phyloP scores from a whole-genome alignment of 352 stramenopile genomes.

The Phytophthora pistaciae region DNA sequence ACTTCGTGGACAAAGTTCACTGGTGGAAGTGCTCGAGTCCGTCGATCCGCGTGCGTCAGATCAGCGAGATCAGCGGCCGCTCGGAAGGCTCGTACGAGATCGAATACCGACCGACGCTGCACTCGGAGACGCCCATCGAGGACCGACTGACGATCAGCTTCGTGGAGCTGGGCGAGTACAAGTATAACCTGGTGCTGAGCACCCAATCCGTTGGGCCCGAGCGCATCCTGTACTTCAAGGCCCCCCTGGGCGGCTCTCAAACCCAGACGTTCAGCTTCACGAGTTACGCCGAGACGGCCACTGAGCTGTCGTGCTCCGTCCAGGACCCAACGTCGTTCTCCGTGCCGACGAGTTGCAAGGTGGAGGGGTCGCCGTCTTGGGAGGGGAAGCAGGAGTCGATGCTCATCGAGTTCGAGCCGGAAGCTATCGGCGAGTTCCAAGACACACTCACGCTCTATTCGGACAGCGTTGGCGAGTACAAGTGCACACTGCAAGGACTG shows the following conservation, averaged over 20 bases:
- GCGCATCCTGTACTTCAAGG: constrained; percentile 84
- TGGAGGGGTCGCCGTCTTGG: constrained; percentile 74
- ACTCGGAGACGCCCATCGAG: constrained; percentile 53
- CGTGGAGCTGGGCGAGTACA: constrained; percentile 89
- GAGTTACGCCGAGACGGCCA: constrained; percentile 46
- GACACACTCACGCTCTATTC: constrained; percentile 81
- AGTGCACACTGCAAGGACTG: constrained; percentile 81
- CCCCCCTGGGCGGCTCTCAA: constrained; percentile 79
- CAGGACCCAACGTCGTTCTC: constrained; percentile 76
- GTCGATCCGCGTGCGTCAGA: constrained; percentile 73
- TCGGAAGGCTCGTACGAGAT: constrained; percentile 90
- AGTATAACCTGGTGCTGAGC: constrained; percentile 81
- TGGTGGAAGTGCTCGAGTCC: constrained; percentile 89
- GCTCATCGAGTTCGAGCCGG: constrained; percentile 89
- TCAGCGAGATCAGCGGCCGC: constrained; percentile 74
- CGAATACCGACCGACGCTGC: constrained; percentile 88
- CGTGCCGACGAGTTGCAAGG: constrained; percentile 50
- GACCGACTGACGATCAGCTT: constrained; percentile 79
- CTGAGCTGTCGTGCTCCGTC: constrained; percentile 69
- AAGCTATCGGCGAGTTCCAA: constrained; percentile 85
- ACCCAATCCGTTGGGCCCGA: constrained; percentile 80
- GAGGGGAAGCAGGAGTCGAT: constrained; percentile 74
- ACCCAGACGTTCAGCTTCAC: constrained; percentile 86
- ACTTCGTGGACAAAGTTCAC: constrained; percentile 62
- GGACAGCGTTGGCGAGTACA: constrained; percentile 82